Percentiles rank a stretch among this genome's conserved stretches.
Evolutionary conservation across 441 rosid genomes (phyloP).

Genomic region (Daphne laureola): DNA sequence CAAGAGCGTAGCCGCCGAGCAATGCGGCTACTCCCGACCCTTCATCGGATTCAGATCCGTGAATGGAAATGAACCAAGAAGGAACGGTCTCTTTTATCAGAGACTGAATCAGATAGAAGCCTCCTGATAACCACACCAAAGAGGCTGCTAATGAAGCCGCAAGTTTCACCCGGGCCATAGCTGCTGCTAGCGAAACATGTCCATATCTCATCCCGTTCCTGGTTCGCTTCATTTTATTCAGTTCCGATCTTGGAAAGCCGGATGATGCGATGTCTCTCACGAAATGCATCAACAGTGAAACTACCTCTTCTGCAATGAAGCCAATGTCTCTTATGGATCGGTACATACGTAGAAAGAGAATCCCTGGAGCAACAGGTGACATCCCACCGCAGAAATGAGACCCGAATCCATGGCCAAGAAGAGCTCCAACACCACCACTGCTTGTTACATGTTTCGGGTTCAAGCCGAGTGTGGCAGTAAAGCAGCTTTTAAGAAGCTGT

Average conservation of each 20-base stretch:
- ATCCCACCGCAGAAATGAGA: slow-evolving; percentile 67
- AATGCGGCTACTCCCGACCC: slow-evolving; percentile 45
- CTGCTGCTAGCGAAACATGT: slow-evolving; percentile 50
- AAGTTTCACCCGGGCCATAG: slow-evolving; percentile 55
- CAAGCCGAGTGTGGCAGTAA: slow-evolving; percentile 59
- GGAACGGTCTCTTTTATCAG: slow-evolving; percentile 63
- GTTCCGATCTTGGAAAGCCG: slow-evolving; percentile 33
- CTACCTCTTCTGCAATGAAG: slow-evolving; percentile 49
- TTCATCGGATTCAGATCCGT: slow-evolving; percentile 43
- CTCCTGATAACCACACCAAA: slow-evolving; percentile 66
- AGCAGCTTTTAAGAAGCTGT: slow-evolving; percentile 73
- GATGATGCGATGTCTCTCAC: slow-evolving; percentile 49
- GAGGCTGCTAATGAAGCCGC: slow-evolving; percentile 69
- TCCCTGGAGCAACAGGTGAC: slow-evolving; percentile 75
- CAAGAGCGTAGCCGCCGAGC: slow-evolving; percentile 66
- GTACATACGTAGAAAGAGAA: slow-evolving; percentile 61
- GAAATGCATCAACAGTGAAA: slow-evolving; percentile 58
- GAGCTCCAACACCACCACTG: slow-evolving; percentile 67
- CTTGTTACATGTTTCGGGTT: slow-evolving; percentile 38
- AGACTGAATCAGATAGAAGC: slow-evolving; percentile 47
- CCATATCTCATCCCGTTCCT: slow-evolving; percentile 49
- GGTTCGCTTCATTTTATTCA: slow-evolving; percentile 36
- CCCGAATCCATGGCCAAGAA: slow-evolving; percentile 80
- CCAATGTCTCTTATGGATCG: slow-evolving; percentile 54
- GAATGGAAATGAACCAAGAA: slow-evolving; percentile 64